Percentiles rank a stretch among this genome's conserved stretches.
phyloP scores from a whole-genome alignment of 176 grass and related monocot genomes.

The Avena atlantica region DNA sequence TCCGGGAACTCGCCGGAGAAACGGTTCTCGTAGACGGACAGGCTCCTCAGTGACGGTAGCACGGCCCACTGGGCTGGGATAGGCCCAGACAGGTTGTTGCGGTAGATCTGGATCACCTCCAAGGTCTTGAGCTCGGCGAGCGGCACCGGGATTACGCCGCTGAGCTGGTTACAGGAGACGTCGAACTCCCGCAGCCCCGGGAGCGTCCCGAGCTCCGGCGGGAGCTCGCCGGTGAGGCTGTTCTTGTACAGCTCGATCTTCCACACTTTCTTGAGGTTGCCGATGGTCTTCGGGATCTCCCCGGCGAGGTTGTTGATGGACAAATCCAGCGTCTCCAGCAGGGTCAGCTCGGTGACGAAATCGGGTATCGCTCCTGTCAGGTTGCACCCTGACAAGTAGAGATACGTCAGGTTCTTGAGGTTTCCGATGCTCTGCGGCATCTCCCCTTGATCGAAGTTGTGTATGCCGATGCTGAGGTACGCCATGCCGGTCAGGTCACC shows the following conservation, averaged over 20 bases:
- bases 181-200: constrained; percentile 59
- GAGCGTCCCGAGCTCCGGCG: constrained; percentile 63
- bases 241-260: constrained; percentile 89
- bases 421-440: constrained; percentile 62
- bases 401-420: constrained; percentile 81
- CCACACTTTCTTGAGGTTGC: constrained; percentile 58
- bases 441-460: constrained; percentile 59
- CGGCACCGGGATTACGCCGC: constrained; percentile 53
- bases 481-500: constrained; percentile 42
- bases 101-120: constrained; percentile 67
- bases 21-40: constrained; percentile 80
- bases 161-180: constrained; percentile 69
- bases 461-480: constrained; percentile 57
- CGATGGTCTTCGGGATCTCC: constrained; percentile 54
- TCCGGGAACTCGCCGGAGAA: constrained; percentile 71
- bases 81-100: constrained; percentile 70
- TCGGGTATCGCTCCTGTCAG: constrained; percentile 63
- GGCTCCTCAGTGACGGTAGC: constrained; percentile 44
- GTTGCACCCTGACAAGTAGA: constrained; percentile 56
- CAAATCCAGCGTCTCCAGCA: constrained; percentile 71
- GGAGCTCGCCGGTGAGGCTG: constrained; percentile 62
- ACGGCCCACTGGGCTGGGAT: constrained; percentile 65
- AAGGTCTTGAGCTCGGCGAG: constrained; percentile 62
- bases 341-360: constrained; percentile 60
- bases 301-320: constrained; percentile 66